Base-by-base conservation (phyloP, 1,139 yeast species). In the Hyphopichia wangnamkhiaoensis region DNA sequence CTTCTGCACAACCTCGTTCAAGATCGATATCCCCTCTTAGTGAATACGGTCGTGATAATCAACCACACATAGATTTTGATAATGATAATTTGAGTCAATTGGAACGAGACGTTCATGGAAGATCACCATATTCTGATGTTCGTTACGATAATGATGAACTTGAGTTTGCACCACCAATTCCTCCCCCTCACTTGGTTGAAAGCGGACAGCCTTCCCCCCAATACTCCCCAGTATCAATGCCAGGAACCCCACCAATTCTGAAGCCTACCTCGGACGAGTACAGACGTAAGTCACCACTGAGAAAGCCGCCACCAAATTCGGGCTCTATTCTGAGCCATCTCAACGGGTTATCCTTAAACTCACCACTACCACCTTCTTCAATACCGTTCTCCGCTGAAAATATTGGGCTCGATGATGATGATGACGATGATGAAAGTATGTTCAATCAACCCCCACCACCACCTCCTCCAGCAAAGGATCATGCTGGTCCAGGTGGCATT, bases 341-440 rank as follows among this genome's bases (percentile, higher is more conserved):
- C 20, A n/a, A 25, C 18, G 16, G 20, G 8, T n/a, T 25, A n/a
- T 33, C 34, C 7, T 13, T 32, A 9, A 32, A 15, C 12, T 34
- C 20, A 13, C 15, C 33, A 7, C 5, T 30, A 30, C 33, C 50
- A 15, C 44, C 48, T 31, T 60, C 66, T 1, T 48, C 67, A 0
- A 54, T 70, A 3, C 78, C 78, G 8, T 72, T 68, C 42, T 71
- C 77, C 1, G 78, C 78, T 1, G 76, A 71, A 37, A 57, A 67
- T 3, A 68, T 72, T 24, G 76, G 76, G 0, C 29, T 65, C 8
- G 74, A 64, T 9, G 59, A 56, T 8, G 58, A 55, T 6, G 53
- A 50, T 2, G 59, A 50, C 4, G 48, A 42, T 13, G 40, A 32
- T 3, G 47, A 45, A 3, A 16, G 42, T 36, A 2, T n/a, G 8